A percentile compares a stretch with the other conserved stretches of the same genome.
phyloP scores from a whole-genome alignment of 805 yeast species.

The Lachancea lanzarotensis region DNA sequence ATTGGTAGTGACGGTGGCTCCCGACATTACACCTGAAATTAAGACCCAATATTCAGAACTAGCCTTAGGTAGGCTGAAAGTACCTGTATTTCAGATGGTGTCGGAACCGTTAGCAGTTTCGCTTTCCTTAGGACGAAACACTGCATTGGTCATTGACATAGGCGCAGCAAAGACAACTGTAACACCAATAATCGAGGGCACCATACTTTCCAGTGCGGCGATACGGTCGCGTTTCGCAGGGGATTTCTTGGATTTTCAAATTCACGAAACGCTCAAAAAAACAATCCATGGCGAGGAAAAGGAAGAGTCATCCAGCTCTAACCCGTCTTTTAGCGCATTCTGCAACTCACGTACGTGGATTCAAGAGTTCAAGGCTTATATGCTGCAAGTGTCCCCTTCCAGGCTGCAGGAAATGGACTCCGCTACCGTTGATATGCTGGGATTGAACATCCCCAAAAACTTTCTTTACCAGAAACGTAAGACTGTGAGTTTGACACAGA shows the following conservation, averaged over 20 bases:
- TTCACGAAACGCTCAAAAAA: constrained; percentile 41
- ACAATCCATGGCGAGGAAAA: neutral
- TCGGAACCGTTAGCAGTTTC: constrained; percentile 73
- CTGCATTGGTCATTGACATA: constrained; percentile 73
- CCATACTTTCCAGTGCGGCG: constrained; percentile 57
- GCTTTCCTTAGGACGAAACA: constrained; percentile 69
- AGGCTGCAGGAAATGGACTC: constrained; percentile 11
- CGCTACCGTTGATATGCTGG: constrained; percentile 7
- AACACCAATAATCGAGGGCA: constrained; percentile 74
- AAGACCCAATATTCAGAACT: constrained; percentile 61
- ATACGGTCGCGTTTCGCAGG: constrained; percentile 74
- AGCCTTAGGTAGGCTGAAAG: constrained; percentile 67
- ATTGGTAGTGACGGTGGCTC: constrained; percentile 41
- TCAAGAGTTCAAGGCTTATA: constrained; percentile 25
- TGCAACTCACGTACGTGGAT: constrained; percentile 26
- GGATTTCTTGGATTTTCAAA: constrained; percentile 67
- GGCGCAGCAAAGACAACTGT: constrained; percentile 66
- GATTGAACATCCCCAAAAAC: constrained; percentile 13
- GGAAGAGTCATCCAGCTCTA: neutral
- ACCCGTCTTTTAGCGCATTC: constrained; percentile 20
- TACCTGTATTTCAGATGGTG: constrained; percentile 70
- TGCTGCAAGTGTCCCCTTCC: constrained; percentile 23
- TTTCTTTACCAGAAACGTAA: constrained; percentile 17
- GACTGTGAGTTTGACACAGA: constrained; percentile 21
- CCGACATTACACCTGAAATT: constrained; percentile 26